A percentile compares a stretch with the other conserved stretches of the same genome.
Evolutionary conservation across 2,329 filamentous ascomycete genomes (phyloP).

Genomic region (Arthrinium puccinioides): DNA sequence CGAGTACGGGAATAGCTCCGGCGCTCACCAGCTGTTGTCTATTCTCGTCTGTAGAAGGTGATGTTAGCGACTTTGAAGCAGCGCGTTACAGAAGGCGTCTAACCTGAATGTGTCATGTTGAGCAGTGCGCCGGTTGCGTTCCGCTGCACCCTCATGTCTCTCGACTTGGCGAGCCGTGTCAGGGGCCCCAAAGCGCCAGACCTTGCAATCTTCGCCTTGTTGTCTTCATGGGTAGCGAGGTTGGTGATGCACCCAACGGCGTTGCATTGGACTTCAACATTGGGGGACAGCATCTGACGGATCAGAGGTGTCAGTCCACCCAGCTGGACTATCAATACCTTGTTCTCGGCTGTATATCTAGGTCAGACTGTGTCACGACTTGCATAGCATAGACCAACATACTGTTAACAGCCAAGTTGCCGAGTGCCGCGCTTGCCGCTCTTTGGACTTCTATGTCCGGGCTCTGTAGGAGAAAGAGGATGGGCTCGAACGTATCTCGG

Average conservation of each 20-base stretch:
- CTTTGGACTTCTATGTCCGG: conserved; percentile 95
- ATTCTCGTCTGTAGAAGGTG: conserved; percentile 73
- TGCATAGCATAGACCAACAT: conserved; percentile 27
- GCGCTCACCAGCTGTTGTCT: conserved; percentile 95
- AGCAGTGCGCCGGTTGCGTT: conserved; percentile 94
- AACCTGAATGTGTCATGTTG: conserved; percentile 99
- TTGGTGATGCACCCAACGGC: conserved; percentile 99
- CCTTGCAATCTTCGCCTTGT: conserved; percentile 96
- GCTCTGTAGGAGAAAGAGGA: conserved; percentile 90
- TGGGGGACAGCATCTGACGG: conserved; percentile 94
- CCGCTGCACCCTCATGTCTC: conserved; percentile 96
- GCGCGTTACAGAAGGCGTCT: conserved; percentile 16
- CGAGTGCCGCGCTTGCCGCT: conserved; percentile 89
- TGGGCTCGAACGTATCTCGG: conserved; percentile 88
- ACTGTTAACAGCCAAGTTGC: conserved; percentile 97
- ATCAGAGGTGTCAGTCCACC: conserved; percentile 88
- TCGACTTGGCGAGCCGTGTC: conserved; percentile 88
- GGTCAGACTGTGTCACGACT: conserved; percentile 20
- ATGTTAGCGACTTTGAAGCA: conserved; percentile 12
- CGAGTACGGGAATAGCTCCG: conserved; percentile 93
- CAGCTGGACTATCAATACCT: conserved; percentile 89
- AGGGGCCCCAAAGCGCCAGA: conserved; percentile 88
- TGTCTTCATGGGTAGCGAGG: conserved; percentile 94
- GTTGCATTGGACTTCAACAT: conserved; percentile 98
- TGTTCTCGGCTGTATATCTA: conserved; percentile 75